Base-by-base conservation (phyloP, 768 basidiomycete species). In the Clitopilus hobsonii region DNA sequence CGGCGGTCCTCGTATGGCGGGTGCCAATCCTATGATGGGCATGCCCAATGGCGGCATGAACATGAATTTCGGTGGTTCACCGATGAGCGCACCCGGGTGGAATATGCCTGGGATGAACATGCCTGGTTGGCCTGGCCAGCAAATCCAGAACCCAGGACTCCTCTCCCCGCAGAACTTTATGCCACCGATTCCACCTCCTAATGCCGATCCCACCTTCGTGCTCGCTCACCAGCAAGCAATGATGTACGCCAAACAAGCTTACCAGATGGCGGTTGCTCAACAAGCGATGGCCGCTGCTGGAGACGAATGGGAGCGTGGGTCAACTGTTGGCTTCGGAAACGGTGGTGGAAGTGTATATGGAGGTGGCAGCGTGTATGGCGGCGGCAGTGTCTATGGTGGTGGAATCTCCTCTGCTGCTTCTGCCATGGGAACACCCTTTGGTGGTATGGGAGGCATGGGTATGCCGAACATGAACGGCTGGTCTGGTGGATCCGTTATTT, bases 221-320 rank as follows among this genome's bases (percentile, higher is more conserved):
- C 84, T 77, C 4, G 91, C 90, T 16, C 92, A 94, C 66, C 91
- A 94, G 66, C 90, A 91, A 55, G 92, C 92, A 2, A 90, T 94
- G 82, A 73, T 91, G 72, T 71, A 78, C 54, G 92, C 92, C 52
- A 94, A 94, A 68, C 92, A 94, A 68, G 85, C 91, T 3, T 94
- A 91, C 64, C 92, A 94, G 69, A 83, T 89, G 75, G 88, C 92
- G 2, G 88, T 94, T 38, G 92, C 92, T 5, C 92, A 92, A 68
- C 92, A 94, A 60, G 92, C 92, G 4, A 87, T 93, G 81, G 87
- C 84, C 6, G 83, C 85, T 6, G 92, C 92, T n/a, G 90, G 81
- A 18, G 92, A 94, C 27, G 91, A 94, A 65, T 94, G 92, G 92
- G 92, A 94, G 65, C 84, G 91, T 28, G 80, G 83, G 6, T 91